Evolutionary conservation across 306 rosid genomes (phyloP), one percentile per base, ranked within the genome.

Genomic region (Citrullus mucosospermus): DNA sequence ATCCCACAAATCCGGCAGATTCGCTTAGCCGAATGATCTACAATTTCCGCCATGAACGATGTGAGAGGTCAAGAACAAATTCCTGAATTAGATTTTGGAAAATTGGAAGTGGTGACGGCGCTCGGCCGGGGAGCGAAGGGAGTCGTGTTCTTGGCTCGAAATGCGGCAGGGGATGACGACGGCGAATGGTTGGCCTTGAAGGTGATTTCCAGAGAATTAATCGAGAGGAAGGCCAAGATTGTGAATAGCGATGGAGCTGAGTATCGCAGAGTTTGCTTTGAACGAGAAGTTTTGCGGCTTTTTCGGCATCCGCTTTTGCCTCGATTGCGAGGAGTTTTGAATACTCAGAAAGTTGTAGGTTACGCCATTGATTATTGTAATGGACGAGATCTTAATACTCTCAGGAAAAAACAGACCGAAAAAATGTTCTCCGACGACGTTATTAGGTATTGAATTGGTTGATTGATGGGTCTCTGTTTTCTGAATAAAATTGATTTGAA

Each of bases 51-150:
- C 86, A 88, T 90, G 91, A 71, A 16, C 71, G 51, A 28, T 70
- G 81, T 32, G 74, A 55, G 75, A 6, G 65, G 43, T 41, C 74
- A 68, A 0, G 20, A 8, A 16, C 6, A 43, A 16, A 30, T 66
- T 1, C 74, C 85, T 1, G 55, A 82, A 9, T 68, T 92, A 22
- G 86, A 91, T 76, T 83, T 91, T 30, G 66, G 65, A 15, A 80
- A 87, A 9, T 81, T 95, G 1, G 83, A 79, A 74, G 91, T 89
- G 3, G 65, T 90, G 16, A 84, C 92, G 1, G 93, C 93, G 22
- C 89, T 95, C 38, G 98, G 98, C n/a, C 95, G 97, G 10, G 98
- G 98, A 8, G 98, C 97, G 34, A 91, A 92, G 72, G 98, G 98
- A 17, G 93, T 95, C 10, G 98, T 95, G 60, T 95, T 95, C 65